phyloP scores from a whole-genome alignment of 148 eudicot genomes.

The Amaranthus palmeri region DNA sequence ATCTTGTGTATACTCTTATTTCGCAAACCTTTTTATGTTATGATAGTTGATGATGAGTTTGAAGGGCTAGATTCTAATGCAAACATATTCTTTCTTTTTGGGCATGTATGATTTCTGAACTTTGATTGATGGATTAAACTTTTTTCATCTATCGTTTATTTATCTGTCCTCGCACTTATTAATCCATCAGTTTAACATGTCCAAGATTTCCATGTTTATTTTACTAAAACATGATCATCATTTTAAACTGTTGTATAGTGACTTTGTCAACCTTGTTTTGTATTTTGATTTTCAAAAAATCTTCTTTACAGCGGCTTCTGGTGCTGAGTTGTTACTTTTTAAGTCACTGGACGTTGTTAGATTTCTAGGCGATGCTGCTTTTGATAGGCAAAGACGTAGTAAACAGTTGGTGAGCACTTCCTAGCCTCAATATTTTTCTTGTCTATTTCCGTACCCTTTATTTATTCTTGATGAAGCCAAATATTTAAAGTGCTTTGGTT shows the following conservation, averaged over 20 bases:
- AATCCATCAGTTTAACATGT: too few species aligned
- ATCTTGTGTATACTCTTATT: too few species aligned
- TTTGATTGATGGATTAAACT: too few species aligned
- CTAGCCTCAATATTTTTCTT: not conserved
- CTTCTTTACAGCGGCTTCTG: conserved; percentile 55
- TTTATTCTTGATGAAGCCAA: not conserved
- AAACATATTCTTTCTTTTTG: not conserved
- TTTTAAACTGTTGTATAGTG: not conserved
- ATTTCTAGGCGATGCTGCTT: conserved; percentile 59
- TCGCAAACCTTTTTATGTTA: too few species aligned
- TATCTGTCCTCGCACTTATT: too few species aligned
- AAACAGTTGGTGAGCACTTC: conserved; percentile 72
- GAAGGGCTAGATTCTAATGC: too few species aligned
- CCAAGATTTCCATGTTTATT: too few species aligned
- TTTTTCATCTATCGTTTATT: too few species aligned
- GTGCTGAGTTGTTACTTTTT: conserved; percentile 67
- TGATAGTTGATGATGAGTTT: too few species aligned
- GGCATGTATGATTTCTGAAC: not conserved
- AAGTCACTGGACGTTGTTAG: conserved; percentile 51
- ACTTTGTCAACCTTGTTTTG: not conserved
- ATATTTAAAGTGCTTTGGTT: not conserved
- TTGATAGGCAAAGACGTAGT: conserved; percentile 67
- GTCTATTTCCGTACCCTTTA: not conserved
- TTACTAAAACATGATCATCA: not conserved
- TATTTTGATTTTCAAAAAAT: not conserved